phyloP scores from a whole-genome alignment of 345 rosid genomes.

The Balakata baccata region DNA sequence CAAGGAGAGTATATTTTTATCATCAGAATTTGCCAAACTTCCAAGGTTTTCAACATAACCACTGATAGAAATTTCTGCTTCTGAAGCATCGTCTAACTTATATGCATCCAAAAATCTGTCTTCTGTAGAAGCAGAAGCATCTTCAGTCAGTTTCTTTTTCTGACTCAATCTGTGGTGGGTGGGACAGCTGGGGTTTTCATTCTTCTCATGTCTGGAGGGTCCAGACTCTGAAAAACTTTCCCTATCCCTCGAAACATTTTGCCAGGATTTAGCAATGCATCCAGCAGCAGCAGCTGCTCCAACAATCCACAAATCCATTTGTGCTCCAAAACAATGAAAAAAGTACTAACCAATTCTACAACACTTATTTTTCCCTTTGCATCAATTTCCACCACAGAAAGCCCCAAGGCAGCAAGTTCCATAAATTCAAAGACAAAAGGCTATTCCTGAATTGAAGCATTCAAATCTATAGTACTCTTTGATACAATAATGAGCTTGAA shows the following conservation, averaged over 20 bases:
- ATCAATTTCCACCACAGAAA: constrained; percentile 20
- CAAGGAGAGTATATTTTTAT: constrained; percentile 24
- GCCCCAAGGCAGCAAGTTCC: constrained; percentile 22
- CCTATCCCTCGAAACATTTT: constrained; percentile 36
- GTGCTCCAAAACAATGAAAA: constrained; percentile 1
- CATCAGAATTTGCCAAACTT: constrained; percentile 26
- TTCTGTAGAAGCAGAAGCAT: constrained; percentile 24
- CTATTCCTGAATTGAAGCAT: neutral
- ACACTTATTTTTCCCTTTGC: constrained; percentile 13
- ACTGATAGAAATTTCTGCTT: constrained; percentile 38
- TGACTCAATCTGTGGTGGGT: constrained; percentile 13
- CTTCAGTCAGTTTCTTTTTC: constrained; percentile 36
- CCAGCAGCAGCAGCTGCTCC: constrained; percentile 83
- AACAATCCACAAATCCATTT: constrained; percentile 71
- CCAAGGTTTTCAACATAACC: constrained; percentile 24
- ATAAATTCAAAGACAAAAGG: constrained; percentile 16
- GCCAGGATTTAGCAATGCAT: constrained; percentile 52
- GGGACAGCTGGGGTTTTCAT: constrained; percentile 27
- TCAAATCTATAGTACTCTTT: neutral
- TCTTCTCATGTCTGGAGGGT: constrained; percentile 30
- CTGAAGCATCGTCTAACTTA: constrained; percentile 26
- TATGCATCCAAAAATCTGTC: constrained; percentile 25
- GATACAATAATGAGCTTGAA: neutral
- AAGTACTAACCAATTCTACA: constrained; percentile 27
- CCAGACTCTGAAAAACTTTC: constrained; percentile 30